Evolutionary conservation across 1,284 basidiomycete species (phyloP).

Genomic region (Lignosus rhinocerotis): DNA sequence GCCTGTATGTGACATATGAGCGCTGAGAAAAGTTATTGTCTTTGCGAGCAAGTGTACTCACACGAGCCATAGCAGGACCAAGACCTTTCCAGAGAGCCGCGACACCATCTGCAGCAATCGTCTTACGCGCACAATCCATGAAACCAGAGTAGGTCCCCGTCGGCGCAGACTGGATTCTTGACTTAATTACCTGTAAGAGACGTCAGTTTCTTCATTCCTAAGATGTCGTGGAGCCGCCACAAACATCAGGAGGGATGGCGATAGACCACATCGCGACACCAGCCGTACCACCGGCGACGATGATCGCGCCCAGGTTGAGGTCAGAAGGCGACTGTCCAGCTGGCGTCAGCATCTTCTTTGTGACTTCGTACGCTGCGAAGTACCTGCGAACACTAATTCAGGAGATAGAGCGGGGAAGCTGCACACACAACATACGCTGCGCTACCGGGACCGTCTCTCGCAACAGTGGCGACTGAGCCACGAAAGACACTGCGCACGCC

Average conservation of each 20-base stretch:
- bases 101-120: conserved; percentile 89
- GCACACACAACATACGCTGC: conserved; percentile 72
- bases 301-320: conserved; percentile 86
- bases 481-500: conserved; percentile 92
- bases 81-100: conserved; percentile 95
- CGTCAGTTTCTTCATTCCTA: conserved; percentile 5
- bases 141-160: conserved; percentile 94
- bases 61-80: conserved; percentile 94
- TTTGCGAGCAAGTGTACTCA: conserved; percentile 38
- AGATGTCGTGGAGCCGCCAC: conserved; percentile 32
- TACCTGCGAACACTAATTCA: conserved; percentile 55
- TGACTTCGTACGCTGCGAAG: conserved; percentile 96
- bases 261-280: conserved; percentile 98
- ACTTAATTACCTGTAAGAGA: conserved; percentile 83
- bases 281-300: conserved; percentile 91
- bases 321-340: conserved; percentile 75
- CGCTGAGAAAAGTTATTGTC: neutral
- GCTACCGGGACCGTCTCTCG: conserved; percentile 94
- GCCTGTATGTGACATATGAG: conserved; percentile 41
- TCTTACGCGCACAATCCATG: conserved; percentile 90
- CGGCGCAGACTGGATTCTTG: conserved; percentile 94
- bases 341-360: conserved; percentile 86
- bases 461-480: conserved; percentile 90
- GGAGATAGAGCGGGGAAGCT: conserved; percentile 3
- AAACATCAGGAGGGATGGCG: conserved; percentile 92